Evolutionary conservation across 2,329 filamentous ascomycete species (phyloP), one percentile per base, ranked within the genome.

Genomic region (Davidsoniella australis): DNA sequence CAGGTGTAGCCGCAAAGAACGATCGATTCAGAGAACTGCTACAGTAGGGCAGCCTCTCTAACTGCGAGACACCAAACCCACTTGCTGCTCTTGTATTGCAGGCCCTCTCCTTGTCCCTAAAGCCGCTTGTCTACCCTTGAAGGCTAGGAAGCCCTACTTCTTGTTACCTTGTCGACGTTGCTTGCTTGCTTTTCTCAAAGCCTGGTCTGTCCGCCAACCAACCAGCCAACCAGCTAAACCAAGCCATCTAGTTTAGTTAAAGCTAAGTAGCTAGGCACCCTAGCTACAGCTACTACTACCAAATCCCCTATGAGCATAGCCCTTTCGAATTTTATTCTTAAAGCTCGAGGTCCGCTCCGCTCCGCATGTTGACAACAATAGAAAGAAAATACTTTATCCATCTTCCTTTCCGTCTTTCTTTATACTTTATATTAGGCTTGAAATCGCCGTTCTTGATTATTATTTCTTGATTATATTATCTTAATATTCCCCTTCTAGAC

Each of bases 281-380:
- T n/a, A 45, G n/a, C 18, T 3, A 45, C 9, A 18, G 24, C 26
- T 45, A 33, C 24, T 18, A 23, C 20, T 23, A 23, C 20, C 20
- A 23, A 33, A 12, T 33, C 29, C 29, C 29, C 6, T 33, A 33
- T 12, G 29, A 33, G 29, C 29, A 33, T 33, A 33, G 29, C 29
- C 29, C 29, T 33, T 33, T 33, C 29, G 9, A 33, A 33, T 40
- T 45, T 45, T 45, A 9, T 45, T 45, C 20, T 45, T 45, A 47
- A 47, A 47, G 45, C 45, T 47, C 40, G 12, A 37, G 18, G 26
- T 43, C 24, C 47, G 40, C 39, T 48, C 47, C 47, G 23, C 47
- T 48, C 47, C 47, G 39, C 39, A 17, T 42, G 41, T 42, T 42
- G 41, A 42, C 24, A 23, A 14, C 41, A 20, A 6, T 26, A 12